Conservation (phyloP, 805 yeast genomes). For the Starmerella potacharoeniae region DNA sequence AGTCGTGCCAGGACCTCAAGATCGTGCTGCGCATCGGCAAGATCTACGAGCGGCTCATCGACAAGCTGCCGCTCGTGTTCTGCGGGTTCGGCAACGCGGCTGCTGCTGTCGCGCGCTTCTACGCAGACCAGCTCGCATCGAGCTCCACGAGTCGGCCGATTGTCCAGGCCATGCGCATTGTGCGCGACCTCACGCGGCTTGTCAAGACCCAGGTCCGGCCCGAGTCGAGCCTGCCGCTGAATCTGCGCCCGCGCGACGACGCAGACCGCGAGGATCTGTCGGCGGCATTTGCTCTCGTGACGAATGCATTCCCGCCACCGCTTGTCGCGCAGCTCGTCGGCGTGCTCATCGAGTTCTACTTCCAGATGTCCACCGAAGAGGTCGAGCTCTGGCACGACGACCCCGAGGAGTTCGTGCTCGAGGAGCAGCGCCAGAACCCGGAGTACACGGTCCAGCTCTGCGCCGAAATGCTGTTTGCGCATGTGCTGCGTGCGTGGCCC, state of each 20-base stretch:
- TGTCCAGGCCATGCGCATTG: slow-evolving; percentile 43
- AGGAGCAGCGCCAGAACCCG: slow-evolving; percentile 51
- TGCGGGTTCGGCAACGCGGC: slow-evolving; percentile 26
- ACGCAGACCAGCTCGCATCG: slow-evolving; percentile 47
- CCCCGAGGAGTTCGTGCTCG: slow-evolving; percentile 89
- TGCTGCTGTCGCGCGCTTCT: slow-evolving; percentile 45
- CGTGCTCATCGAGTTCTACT: slow-evolving; percentile 58
- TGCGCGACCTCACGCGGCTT: slow-evolving; percentile 54
- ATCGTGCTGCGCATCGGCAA: slow-evolving; percentile 68
- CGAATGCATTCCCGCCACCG: slow-evolving; percentile 37
- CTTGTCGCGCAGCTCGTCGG: slow-evolving; percentile 47
- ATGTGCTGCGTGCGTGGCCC: slow-evolving; percentile 53
- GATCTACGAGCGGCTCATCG: slow-evolving; percentile 49
- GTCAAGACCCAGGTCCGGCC: not conserved
- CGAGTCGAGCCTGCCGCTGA: slow-evolving; percentile 21
- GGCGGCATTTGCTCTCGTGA: slow-evolving; percentile 41
- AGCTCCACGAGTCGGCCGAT: slow-evolving; percentile 30
- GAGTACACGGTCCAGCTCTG: slow-evolving; percentile 79
- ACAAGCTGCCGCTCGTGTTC: slow-evolving; percentile 56
- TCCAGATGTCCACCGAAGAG: slow-evolving; percentile 63
- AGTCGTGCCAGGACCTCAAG: slow-evolving; percentile 46
- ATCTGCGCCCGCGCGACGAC: slow-evolving; percentile 44
- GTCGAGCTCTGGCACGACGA: slow-evolving; percentile 71
- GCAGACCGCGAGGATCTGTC: slow-evolving; percentile 55
- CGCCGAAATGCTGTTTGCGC: slow-evolving; percentile 75